Evolutionary conservation across 164 flowering plant species (phyloP), one percentile per base, ranked within the genome.

Genomic region (Platanus orientalis): DNA sequence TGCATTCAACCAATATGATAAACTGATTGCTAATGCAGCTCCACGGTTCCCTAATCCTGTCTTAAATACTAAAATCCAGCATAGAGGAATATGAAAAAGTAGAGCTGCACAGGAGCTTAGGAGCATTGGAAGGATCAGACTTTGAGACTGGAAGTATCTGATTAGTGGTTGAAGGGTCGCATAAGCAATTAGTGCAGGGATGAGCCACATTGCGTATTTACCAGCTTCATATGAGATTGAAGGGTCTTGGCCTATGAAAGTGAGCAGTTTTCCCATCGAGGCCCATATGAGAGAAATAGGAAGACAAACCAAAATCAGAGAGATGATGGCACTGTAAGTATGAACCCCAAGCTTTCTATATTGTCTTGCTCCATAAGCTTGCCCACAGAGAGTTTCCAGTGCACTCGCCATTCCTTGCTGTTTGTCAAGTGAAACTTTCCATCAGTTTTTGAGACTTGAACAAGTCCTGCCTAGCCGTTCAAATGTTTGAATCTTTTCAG

Each of bases 291-390:
- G 32, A 57, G 87, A 79, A 28, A 82, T 3, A 7, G 85, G 83
- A 6, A 81, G 1, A 50, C 80, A 78, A 29, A 76, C 80, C 50
- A 84, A 47, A 19, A 63, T 20, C 9, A 84, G 81, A 58, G 71
- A 76, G 50, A 82, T 32, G 2, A 79, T 72, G 7, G 80, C 81
- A 54, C 82, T 73, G 58, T 76, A 68, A 32, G 69, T 73, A 20
- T 84, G 78, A 23, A 54, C 39, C 52, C 89, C 86, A 3, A 84
- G 62, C 58, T 78, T 73, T 21, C 53, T 60, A 54, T 82, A 84
- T 63, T 84, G 87, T 23, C 71, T 47, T 42, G 85, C 89, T 51
- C 89, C 89, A 75, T 72, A 79, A 45, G 87, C 87, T 75, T 84
- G 89, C 0, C 89, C 89, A 56, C 82, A 79, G 24, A 79, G 63